Base-by-base conservation (phyloP, 106 monocot species). In the Ottelia alismoides region DNA sequence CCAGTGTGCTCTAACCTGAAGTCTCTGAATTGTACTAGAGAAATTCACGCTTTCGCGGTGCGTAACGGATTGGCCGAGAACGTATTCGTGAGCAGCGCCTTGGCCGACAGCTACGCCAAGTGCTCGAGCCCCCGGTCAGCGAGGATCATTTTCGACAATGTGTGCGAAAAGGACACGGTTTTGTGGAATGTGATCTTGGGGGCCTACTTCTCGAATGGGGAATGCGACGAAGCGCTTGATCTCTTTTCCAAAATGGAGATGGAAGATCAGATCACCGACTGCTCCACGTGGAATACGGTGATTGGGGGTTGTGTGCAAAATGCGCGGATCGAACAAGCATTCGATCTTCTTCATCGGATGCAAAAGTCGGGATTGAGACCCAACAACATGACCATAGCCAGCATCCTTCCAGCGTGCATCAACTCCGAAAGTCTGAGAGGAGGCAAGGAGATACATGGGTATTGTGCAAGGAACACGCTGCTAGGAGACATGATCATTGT, bases 231-330 rank as follows among this genome's bases (percentile, higher is more conserved):
- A 55, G 88, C 65, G 29, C 20, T 79, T n/a, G 59, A 60, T 24
- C 57, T 88, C 31, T 73, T 82, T 22, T 27, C 63, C 0, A 55
- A 22, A 51, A 88, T 88, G 78, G 54, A 70, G 49, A 17, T 20
- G 27, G 60, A 65, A 22, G 30, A 52, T 14, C 20, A 25, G 28
- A 1, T 20, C 2, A 25, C 68, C 60, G 70, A 44, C 27, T 61
- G 58, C 16, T 70, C 78, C 53, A 73, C 82, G 11, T 88, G 88
- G 82, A 88, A 88, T 64, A 73, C 72, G 22, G 56, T 82, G 73
- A 82, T 88, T 22, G 70, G 76, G 51, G 88, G 82, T 11, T 73
- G 71, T 6, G 51, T 58, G 2, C 70, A 78, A 32, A 64, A 63
- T 53, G 75, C 73, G 25, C 63, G 45, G 23, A 25, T 51, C 19